Evolutionary conservation across 306 rosid species (phyloP).

Genomic region (Corylus avellana): DNA sequence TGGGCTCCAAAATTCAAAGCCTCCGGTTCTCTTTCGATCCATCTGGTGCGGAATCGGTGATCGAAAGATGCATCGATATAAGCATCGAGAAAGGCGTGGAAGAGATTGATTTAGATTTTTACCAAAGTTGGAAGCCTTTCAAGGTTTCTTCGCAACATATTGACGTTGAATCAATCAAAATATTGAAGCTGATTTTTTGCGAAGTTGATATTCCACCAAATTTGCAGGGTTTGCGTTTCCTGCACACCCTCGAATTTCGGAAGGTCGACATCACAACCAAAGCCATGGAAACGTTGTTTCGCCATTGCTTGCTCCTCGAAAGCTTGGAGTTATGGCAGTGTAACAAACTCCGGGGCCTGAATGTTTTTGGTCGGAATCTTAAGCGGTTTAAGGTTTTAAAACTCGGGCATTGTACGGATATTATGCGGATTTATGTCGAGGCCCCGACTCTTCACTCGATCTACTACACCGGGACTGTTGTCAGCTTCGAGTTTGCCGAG

Average conservation of each 20-base stretch:
- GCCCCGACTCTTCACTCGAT: constrained; percentile 27
- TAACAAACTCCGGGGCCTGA: neutral
- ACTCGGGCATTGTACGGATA: neutral
- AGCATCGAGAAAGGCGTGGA: constrained; percentile 18
- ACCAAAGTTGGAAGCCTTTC: neutral
- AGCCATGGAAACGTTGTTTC: neutral
- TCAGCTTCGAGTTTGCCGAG: neutral
- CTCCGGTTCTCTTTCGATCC: constrained; percentile 33
- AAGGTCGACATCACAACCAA: neutral
- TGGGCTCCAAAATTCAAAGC: constrained; percentile 3
- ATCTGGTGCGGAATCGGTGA: rapidly evolving
- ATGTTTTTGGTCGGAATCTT: neutral
- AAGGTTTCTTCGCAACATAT: neutral
- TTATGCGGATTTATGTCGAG: constrained; percentile 5
- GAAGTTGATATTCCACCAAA: neutral
- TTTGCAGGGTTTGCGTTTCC: neutral
- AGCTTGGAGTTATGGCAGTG: constrained; percentile 26
- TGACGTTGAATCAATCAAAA: neutral
- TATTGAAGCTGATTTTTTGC: constrained; percentile 15
- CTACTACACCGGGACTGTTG: constrained; percentile 12
- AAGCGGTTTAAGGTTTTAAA: constrained; percentile 25
- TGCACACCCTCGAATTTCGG: constrained; percentile 8
- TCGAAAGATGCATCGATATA: constrained; percentile 27
- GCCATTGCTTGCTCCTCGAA: constrained; percentile 13
- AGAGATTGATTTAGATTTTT: constrained; percentile 24